Evolutionary conservation across 2,329 filamentous ascomycete genomes (phyloP).

Genomic region (Pyricularia sp.): DNA sequence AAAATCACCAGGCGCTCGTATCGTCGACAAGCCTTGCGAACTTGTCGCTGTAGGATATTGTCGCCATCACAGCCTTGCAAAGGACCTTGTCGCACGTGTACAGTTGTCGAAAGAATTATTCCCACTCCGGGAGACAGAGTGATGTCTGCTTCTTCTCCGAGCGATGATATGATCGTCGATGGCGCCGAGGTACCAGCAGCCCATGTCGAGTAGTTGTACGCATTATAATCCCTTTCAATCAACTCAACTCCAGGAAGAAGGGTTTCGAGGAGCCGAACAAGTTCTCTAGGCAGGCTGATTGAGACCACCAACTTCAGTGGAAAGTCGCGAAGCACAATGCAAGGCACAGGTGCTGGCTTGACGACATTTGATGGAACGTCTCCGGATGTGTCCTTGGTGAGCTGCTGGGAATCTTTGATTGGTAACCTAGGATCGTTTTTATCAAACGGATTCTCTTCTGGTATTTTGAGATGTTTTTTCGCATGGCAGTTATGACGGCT

Average conservation of each 20-base stretch:
- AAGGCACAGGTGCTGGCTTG: conserved; percentile 10
- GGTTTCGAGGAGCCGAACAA: conserved; percentile 9
- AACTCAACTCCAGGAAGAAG: conserved; percentile 13
- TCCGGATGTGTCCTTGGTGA: not conserved
- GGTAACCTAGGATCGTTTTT: not conserved
- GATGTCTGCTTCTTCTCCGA: conserved; percentile 46
- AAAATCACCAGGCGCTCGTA: conserved; percentile 60
- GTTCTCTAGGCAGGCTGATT: conserved; percentile 7
- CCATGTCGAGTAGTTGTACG: conserved; percentile 11
- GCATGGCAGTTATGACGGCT: too few relatives aligned
- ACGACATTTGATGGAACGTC: not conserved
- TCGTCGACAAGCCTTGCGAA: conserved; percentile 37
- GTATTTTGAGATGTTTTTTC: not conserved
- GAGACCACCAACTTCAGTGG: conserved; percentile 15
- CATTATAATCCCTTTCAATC: conserved; percentile 16
- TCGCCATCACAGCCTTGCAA: conserved; percentile 36
- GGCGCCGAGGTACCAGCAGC: conserved; percentile 9
- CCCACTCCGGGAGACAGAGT: conserved; percentile 56
- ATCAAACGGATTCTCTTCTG: too few relatives aligned
- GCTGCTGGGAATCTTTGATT: not conserved
- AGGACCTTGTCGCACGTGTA: conserved; percentile 58
- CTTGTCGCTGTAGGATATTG: conserved; percentile 38
- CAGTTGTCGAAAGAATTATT: conserved; percentile 56
- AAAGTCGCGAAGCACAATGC: conserved; percentile 5
- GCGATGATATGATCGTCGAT: conserved; percentile 5